Evolutionary conservation across 148 eudicot species (phyloP).

Genomic region (Linanthus parryae): DNA sequence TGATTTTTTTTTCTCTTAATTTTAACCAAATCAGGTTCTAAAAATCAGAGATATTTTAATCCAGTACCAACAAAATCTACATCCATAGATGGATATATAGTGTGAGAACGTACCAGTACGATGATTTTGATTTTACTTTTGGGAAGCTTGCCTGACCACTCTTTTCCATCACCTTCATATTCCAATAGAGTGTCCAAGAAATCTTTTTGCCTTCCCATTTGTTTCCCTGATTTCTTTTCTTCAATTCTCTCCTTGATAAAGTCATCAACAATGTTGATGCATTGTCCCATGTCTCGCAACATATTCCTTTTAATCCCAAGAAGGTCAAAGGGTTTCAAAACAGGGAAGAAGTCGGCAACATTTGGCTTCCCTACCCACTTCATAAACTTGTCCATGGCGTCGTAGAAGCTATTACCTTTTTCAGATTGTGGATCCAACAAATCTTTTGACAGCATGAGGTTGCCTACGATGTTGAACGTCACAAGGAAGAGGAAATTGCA

Average conservation of each 20-base stretch:
- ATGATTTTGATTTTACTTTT: too few species aligned
- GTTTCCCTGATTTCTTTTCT: background rate
- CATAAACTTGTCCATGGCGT: constrained; percentile 7
- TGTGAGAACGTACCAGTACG: too few species aligned
- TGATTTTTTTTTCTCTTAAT: too few species aligned
- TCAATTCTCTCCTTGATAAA: constrained; percentile 12
- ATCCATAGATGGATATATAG: background rate
- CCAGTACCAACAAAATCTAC: background rate
- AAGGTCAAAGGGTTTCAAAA: constrained; percentile 8
- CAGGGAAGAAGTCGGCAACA: too few species aligned
- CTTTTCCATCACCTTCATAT: constrained; percentile 11
- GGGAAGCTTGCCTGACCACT: constrained; percentile 6
- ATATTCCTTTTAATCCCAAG: constrained; percentile 5
- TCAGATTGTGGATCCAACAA: constrained; percentile 11
- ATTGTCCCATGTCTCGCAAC: background rate
- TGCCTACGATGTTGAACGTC: constrained; percentile 32
- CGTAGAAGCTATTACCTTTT: constrained; percentile 10
- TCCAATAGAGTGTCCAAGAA: constrained; percentile 11
- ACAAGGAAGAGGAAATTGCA: constrained; percentile 23
- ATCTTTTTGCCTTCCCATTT: background rate
- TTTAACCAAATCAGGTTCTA: too few species aligned
- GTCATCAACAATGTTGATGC: background rate
- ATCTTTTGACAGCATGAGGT: constrained; percentile 30
- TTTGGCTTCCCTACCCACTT: constrained; percentile 5
- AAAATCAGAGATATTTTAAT: too few species aligned